Conservation (phyloP, 2,329 filamentous ascomycete species). For the Moelleriella libera region DNA sequence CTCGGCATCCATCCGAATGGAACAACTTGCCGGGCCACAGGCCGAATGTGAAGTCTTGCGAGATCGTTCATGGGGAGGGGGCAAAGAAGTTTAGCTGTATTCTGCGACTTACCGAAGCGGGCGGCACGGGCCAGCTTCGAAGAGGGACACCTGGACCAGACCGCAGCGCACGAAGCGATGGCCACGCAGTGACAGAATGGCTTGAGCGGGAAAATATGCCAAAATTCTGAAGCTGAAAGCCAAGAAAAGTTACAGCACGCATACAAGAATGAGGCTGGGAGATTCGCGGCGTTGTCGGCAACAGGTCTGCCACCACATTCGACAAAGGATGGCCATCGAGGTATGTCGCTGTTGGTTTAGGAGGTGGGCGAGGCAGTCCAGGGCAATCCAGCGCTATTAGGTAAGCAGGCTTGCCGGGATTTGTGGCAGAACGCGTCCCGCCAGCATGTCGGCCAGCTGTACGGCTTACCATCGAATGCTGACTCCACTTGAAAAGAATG, state of each 20-base stretch:
- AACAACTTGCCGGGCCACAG: too few relatives aligned
- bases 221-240: background rate
- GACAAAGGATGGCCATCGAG: background rate
- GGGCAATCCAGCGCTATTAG: conserved; percentile 7
- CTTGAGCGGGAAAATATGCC: too few relatives aligned
- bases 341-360: conserved; percentile 13
- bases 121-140: background rate
- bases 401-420: conserved; percentile 6
- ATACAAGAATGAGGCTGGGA: background rate
- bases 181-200: too few relatives aligned
- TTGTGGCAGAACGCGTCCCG: background rate
- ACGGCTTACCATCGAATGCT: too few relatives aligned
- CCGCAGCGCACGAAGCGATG: background rate
- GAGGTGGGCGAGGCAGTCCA: conserved; percentile 12
- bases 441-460: too few relatives aligned
- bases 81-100: background rate
- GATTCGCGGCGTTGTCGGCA: too few relatives aligned
- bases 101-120: conserved; percentile 2
- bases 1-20: too few relatives aligned
- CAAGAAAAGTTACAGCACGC: background rate
- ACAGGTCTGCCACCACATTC: too few relatives aligned
- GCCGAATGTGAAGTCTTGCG: too few relatives aligned
- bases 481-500: too few relatives aligned
- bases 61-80: too few relatives aligned
- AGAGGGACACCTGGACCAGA: background rate